Evolutionary conservation across 768 basidiomycete species (phyloP), one percentile per base, ranked within the genome.

Genomic region (Lentinus tigrinus): DNA sequence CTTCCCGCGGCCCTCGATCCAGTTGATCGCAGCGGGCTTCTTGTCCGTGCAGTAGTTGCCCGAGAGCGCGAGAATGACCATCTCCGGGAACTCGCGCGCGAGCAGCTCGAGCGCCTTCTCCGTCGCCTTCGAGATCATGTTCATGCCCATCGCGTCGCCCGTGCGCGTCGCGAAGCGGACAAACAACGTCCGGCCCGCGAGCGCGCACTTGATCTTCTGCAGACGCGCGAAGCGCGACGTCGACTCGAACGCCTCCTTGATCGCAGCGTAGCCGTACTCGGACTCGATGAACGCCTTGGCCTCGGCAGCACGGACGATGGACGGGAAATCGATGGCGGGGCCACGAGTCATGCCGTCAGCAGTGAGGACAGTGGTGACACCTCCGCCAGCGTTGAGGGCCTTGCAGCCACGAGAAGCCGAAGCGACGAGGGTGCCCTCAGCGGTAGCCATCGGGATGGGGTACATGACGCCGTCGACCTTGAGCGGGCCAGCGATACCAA

Each of bases 21-120:
- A 99, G 76, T 98, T 99, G 75, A 99, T 97, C 44, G 97, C 97
- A 10, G 97, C 93, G 0, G 97, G 92, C 77, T 99, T 99, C 88
- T 99, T 99, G 77, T 99, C 97, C 63, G 94, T 99, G 78, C 97
- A 98, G 72, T 98, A 99, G 73, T 99, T 99, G 44, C 96, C 97
- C 5, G 89, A 93, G 16, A 99, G 82, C 9, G 96, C 91, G 34
- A 97, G 81, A 40, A 94, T 85, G 54, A 85, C 73, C 95, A 98
- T 98, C 59, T 88, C 87, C 3, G 96, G 96, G 78, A 93, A 99
- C 66, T 86, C 73, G 49, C 79, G 78, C 64, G 82, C 79, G 82
- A 93, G 80, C 21, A 79, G 82, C 67, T 89, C 93, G 13, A 99
- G 81, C 21, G 95, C 95, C 74, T 91, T 91, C 77, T 98, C 97